Conservation (phyloP, 352 stramenopile species). For the Pythium graminicola region DNA sequence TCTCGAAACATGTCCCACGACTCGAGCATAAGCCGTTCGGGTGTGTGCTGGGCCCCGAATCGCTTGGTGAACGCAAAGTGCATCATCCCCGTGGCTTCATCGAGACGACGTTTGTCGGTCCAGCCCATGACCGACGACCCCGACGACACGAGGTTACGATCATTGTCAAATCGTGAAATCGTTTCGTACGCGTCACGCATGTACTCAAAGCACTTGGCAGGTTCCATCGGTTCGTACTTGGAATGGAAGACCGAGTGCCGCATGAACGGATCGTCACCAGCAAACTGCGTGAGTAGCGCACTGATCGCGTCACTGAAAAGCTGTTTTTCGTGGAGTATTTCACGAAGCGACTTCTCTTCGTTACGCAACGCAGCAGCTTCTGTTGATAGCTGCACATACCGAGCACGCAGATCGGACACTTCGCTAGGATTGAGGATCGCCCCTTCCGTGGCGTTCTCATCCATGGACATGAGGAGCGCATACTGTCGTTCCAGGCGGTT, state of each 20-base stretch:
- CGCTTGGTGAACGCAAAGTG: slow-evolving; percentile 23
- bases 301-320: slow-evolving; percentile 43
- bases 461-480: slow-evolving; percentile 21
- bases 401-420: slow-evolving; percentile 22
- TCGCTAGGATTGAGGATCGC: slow-evolving; percentile 28
- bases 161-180: slow-evolving; percentile 27
- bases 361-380: slow-evolving; percentile 42
- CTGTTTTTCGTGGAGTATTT: slow-evolving; percentile 48
- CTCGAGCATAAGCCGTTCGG: slow-evolving; percentile 18
- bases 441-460: slow-evolving; percentile 12
- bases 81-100: slow-evolving; percentile 13
- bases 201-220: slow-evolving; percentile 32
- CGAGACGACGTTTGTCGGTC: slow-evolving; percentile 31
- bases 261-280: slow-evolving; percentile 16
- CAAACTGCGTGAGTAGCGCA: slow-evolving; percentile 15
- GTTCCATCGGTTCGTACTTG: slow-evolving; percentile 21
- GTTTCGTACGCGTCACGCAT: slow-evolving; percentile 50
- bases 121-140: slow-evolving; percentile 38
- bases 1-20: slow-evolving; percentile 26
- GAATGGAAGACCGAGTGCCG: slow-evolving; percentile 32
- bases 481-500: slow-evolving; percentile 43
- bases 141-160: slow-evolving; percentile 9
- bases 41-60: slow-evolving; percentile 20
- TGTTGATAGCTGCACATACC: slow-evolving; percentile 33
- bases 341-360: slow-evolving; percentile 40